Conservation (phyloP, 805 yeast species). For the Starmerella scarabaei region DNA sequence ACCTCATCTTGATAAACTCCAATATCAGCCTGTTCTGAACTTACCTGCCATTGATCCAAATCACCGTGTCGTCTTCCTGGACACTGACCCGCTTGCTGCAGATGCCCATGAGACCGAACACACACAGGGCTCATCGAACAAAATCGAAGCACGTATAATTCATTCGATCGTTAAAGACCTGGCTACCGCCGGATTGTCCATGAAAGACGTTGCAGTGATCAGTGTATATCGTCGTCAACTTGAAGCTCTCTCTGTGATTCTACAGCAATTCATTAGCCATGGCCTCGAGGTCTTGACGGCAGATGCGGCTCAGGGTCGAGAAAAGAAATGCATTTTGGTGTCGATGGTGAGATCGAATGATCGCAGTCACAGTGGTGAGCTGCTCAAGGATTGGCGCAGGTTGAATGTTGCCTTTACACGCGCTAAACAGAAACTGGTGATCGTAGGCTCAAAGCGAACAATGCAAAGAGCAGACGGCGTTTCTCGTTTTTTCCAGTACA, state of each 20-base stretch:
- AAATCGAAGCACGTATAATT: constrained; percentile 55
- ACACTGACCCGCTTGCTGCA: constrained; percentile 53
- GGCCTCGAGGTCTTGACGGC: constrained; percentile 75
- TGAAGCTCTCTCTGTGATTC: constrained; percentile 23
- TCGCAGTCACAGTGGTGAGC: constrained; percentile 53
- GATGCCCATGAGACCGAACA: constrained; percentile 38
- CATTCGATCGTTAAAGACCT: constrained; percentile 41
- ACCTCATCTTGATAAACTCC: constrained; percentile 31
- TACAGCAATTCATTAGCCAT: constrained; percentile 21
- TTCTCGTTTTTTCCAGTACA: constrained; percentile 13
- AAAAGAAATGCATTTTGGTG: constrained; percentile 79
- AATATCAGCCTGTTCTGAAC: constrained; percentile 1
- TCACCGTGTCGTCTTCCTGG: constrained; percentile 56
- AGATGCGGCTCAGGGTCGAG: constrained; percentile 92
- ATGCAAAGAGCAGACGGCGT: constrained; percentile 17
- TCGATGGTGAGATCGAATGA: constrained; percentile 78
- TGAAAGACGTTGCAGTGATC: constrained; percentile 61
- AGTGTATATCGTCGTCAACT: constrained; percentile 80
- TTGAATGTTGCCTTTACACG: constrained; percentile 91
- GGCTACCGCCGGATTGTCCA: constrained; percentile 32
- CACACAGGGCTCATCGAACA: constrained; percentile 63
- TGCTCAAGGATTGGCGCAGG: constrained; percentile 79
- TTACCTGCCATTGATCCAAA: constrained; percentile 37
- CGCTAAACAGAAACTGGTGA: constrained; percentile 68
- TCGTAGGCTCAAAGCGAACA: constrained; percentile 60